Base-by-base conservation (phyloP, 768 basidiomycete genomes). In the Leccinum incarnatum region DNA sequence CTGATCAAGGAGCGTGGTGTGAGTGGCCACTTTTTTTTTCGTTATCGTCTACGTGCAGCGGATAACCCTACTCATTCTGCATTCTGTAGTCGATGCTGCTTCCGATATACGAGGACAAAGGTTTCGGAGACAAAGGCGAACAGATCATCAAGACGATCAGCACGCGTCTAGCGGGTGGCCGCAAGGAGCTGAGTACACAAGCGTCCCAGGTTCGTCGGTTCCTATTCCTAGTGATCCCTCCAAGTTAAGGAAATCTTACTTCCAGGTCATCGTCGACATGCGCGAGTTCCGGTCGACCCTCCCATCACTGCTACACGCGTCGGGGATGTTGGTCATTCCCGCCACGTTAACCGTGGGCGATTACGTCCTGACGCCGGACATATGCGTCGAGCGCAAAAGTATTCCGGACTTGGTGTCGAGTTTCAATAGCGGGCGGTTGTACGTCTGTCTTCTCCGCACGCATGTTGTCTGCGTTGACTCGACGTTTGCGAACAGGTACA, bases 331-430 rank as follows among this genome's bases (percentile, higher is more conserved):
- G 34, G 85, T 98, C 45, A 79, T 95, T n/a, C 96, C 97, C 0
- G 89, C 89, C 1, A 98, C 95, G 0, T 77, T 99, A 60, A 93
- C 91, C 0, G 90, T 98, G 2, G 97, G 97, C 2, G 97, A 99
- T 73, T 99, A 99, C 68, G 89, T 99, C 55, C 75, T 98, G 49
- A 89, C 92, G 1, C 97, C 96, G 0, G 93, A 96, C 60, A 95
- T 98, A 62, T 95, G 93, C 62, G 89, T 99, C 2, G 97, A 99
- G 74, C 80, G 96, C 57, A 99, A 99, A 77, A 95, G 95, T 64
- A 78, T 98, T 52, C 81, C 95, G 0, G 97, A 99, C 77, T 68
- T 99, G 53, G 83, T 95, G n/a, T 83, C 87, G 15, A 95, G 93
- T 78, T 96, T 98, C 72, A 94, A 89, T 57, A 96, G 87, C 66